These are phyloP conservation scores for Cyberlindnera petersonii DNA, from an alignment of 805 yeast species.

Conservation along the genomic window DNA sequence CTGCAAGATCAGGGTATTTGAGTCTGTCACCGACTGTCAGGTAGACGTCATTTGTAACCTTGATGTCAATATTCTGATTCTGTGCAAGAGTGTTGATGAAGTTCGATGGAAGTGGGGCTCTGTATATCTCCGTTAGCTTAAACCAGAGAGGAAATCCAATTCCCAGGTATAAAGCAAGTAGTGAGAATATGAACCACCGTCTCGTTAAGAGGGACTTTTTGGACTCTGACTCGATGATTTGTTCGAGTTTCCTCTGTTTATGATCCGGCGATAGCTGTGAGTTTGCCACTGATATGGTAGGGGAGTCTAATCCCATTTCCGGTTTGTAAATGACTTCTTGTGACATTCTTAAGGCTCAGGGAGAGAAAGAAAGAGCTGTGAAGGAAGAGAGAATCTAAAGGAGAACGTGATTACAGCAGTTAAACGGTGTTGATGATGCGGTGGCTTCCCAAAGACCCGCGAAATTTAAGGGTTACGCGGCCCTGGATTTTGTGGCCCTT, in stretches of 20 bases:
- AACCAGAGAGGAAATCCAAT: slow-evolving; percentile 41
- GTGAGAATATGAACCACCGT: slow-evolving; percentile 22
- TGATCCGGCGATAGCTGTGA: slow-evolving; percentile 1
- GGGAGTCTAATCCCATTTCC: background rate
- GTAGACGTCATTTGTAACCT: slow-evolving; percentile 41
- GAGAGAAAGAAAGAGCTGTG: background rate
- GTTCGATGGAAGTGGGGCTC: slow-evolving; percentile 37
- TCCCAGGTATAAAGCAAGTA: slow-evolving; percentile 28
- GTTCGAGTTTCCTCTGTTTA: slow-evolving; percentile 1
- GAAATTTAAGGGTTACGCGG: too few relatives aligned
- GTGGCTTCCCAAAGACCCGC: too few relatives aligned
- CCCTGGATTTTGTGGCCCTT: background rate
- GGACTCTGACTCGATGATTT: slow-evolving; percentile 21
- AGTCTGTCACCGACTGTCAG: slow-evolving; percentile 40
- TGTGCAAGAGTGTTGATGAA: slow-evolving; percentile 34
- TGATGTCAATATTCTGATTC: slow-evolving; percentile 40
- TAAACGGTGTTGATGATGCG: too few relatives aligned
- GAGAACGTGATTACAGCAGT: too few relatives aligned
- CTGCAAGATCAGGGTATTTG: slow-evolving; percentile 62
- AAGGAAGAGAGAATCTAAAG: too few relatives aligned
- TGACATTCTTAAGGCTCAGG: background rate
- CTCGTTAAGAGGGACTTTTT: slow-evolving; percentile 21
- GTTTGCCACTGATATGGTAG: background rate
- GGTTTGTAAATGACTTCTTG: background rate
- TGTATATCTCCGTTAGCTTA: slow-evolving; percentile 36